Evolutionary conservation across 2,329 filamentous ascomycete genomes (phyloP).

Genomic region (Chrysosporium queenslandicum): DNA sequence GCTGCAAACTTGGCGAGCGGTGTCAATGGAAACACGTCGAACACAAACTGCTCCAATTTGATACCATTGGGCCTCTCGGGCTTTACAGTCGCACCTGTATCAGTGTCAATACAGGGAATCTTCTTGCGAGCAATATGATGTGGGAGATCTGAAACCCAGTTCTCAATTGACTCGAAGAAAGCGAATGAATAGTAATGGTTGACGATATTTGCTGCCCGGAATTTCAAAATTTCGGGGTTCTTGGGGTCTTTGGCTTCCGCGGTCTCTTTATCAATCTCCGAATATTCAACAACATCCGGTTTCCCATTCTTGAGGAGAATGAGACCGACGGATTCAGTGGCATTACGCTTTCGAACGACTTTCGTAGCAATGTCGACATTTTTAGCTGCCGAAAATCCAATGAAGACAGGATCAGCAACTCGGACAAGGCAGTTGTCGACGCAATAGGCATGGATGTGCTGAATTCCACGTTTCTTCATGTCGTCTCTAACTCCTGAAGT

Average conservation of each 20-base stretch:
- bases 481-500: constrained; percentile 70
- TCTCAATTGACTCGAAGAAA: constrained; percentile 83
- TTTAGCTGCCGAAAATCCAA: constrained; percentile 82
- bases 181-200: constrained; percentile 98
- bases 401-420: constrained; percentile 92
- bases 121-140: constrained; percentile 98
- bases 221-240: constrained; percentile 74
- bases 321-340: constrained; percentile 88
- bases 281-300: constrained; percentile 97
- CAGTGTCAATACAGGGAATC: constrained; percentile 74
- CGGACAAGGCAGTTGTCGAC: constrained; percentile 99
- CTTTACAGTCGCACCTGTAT: constrained; percentile 72
- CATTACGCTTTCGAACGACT: constrained; percentile 96
- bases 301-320: constrained; percentile 92
- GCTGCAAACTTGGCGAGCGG: constrained; percentile 82
- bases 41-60: constrained; percentile 98
- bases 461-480: constrained; percentile 77
- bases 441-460: constrained; percentile 96
- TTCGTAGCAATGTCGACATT: constrained; percentile 95
- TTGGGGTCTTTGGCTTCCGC: constrained; percentile 78
- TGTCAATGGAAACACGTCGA: constrained; percentile 91
- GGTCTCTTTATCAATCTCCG: constrained; percentile 83
- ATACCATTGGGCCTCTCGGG: constrained; percentile 93
- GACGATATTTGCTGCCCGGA: constrained; percentile 97
- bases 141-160: constrained; percentile 75